Evolutionary conservation across 2,329 filamentous ascomycete species (phyloP).

Genomic region (Xylaria multiplex): DNA sequence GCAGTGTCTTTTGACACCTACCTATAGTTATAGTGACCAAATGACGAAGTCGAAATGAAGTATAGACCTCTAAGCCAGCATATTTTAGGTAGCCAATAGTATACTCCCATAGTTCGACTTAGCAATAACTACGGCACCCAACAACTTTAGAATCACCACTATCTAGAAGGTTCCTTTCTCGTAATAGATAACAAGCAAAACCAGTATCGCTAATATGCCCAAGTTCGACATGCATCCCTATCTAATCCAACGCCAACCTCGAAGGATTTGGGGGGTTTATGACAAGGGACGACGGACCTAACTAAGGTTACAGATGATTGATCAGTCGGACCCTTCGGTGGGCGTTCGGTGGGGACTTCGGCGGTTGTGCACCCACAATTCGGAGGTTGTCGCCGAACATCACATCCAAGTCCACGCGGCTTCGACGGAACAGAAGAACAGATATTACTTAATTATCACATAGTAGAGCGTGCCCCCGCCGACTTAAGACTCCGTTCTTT

Average conservation of each 20-base stretch:
- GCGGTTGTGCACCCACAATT: slow-evolving; percentile 29
- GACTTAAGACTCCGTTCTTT: too few relatives aligned
- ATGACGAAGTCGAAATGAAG: background rate
- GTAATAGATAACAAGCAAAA: background rate
- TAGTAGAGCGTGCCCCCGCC: background rate
- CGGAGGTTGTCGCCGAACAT: slow-evolving; percentile 29
- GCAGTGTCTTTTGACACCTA: too few relatives aligned
- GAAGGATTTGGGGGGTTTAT: too few relatives aligned
- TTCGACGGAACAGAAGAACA: background rate
- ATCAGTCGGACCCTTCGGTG: slow-evolving; percentile 24
- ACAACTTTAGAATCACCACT: background rate
- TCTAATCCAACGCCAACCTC: too few relatives aligned
- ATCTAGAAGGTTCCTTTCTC: background rate
- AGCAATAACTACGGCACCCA: background rate
- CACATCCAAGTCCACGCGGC: background rate
- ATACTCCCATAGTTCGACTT: background rate
- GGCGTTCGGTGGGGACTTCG: slow-evolving; percentile 34
- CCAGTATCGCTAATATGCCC: background rate
- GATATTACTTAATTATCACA: background rate
- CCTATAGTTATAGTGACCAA: too few relatives aligned
- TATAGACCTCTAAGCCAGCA: background rate
- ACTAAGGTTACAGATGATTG: too few relatives aligned
- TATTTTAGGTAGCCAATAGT: background rate
- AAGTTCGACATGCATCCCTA: too few relatives aligned
- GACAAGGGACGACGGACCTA: too few relatives aligned